Evolutionary conservation across 768 basidiomycete genomes (phyloP), one percentile per base, ranked within the genome.

Genomic region (Cyathus striatus): DNA sequence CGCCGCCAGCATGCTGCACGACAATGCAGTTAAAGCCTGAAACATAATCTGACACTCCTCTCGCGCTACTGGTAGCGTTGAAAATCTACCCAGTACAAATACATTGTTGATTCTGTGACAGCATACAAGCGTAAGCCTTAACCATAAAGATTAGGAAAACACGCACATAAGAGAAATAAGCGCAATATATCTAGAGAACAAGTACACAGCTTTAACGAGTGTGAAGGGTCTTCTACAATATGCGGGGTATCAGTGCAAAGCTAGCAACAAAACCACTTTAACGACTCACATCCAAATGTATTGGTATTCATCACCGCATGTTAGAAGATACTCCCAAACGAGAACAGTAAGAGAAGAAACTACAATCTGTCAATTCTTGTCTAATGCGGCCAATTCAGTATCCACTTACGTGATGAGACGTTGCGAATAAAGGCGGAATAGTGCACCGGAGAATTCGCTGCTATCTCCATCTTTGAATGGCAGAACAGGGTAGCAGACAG

Each of bases 181-280:
- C 10, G 41, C 49, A 38, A 47, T 6, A 46, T 55, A 55, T 23
- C 54, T 42, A 20, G 42, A 42, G n/a, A 50, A 44, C 12, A 44
- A 32, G 34, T 52, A 55, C 1, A 45, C 21, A 2, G 35, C 9
- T 25, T 48, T 46, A 14, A 21, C 16, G 20, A 34, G 20, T 13
- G 37, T 45, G 6, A 45, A 17, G 21, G 44, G 44, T 17, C 14
- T 39, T 24, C 44, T n/a, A n/a, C n/a, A n/a, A n/a, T n/a, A n/a
- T n/a, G n/a, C n/a, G n/a, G n/a, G n/a, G n/a, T n/a, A n/a, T n/a
- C n/a, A n/a, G n/a, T n/a, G n/a, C n/a, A n/a, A n/a, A n/a, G n/a
- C n/a, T n/a, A n/a, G n/a, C n/a, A n/a, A n/a, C n/a, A n/a, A n/a
- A n/a, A n/a, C n/a, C n/a, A n/a, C n/a, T n/a, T n/a, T n/a, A n/a